A percentile compares a stretch with the other conserved stretches of the same genome.
phyloP scores from a whole-genome alignment of 768 basidiomycete species.

The Macrolepiota dolichaula region DNA sequence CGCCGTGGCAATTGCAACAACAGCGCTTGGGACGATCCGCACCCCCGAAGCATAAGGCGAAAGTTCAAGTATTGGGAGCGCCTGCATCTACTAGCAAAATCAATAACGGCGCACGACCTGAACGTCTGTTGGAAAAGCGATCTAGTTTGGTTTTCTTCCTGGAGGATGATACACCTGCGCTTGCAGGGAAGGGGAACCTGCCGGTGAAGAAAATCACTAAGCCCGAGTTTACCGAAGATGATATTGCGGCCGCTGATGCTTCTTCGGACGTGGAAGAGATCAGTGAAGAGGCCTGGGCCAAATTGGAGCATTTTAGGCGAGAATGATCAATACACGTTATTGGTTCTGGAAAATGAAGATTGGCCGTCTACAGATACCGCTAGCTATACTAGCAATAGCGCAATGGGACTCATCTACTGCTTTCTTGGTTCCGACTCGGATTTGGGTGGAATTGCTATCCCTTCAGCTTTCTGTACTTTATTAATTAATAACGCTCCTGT shows the following conservation, averaged over 20 bases:
- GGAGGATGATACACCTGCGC: not conserved
- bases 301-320: conserved; percentile 21
- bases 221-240: not conserved
- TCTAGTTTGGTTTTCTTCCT: conserved; percentile 9
- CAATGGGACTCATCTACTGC: not conserved
- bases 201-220: not conserved
- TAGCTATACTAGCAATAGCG: not conserved
- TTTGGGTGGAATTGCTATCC: not conserved
- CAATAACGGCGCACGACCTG: not conserved
- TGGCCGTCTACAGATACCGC: not conserved
- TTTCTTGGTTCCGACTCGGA: not conserved
- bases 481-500: not conserved
- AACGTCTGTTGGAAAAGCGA: not conserved
- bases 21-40: not conserved
- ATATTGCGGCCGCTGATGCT: not conserved
- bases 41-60: not conserved
- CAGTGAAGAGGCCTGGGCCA: conserved; percentile 10
- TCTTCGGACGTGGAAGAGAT: conserved; percentile 14
- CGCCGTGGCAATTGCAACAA: not conserved
- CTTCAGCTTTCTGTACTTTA: not conserved
- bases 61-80: not conserved
- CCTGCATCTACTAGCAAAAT: not conserved
- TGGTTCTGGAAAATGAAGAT: not conserved
- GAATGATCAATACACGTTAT: not conserved
- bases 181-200: not conserved